Conservation (phyloP, 75 land plant genomes). For the Sequoia sempervirens region DNA sequence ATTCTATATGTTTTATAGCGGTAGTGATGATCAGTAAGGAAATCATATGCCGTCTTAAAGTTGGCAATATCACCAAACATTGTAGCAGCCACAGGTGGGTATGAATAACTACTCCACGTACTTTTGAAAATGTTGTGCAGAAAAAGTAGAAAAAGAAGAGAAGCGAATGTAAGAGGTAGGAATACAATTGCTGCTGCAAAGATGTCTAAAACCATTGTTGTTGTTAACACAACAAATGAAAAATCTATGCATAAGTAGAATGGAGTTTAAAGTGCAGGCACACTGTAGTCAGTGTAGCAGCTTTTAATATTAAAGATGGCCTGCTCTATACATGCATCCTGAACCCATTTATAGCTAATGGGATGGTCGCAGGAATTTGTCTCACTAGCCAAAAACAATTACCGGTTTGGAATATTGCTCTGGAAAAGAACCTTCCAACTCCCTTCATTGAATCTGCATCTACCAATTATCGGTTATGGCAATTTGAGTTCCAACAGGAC, state of each 20-base stretch:
- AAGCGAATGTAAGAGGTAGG: not conserved
- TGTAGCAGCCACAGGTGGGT: not conserved
- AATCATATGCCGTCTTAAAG: not conserved
- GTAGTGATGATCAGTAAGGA: not conserved
- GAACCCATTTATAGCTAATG: no score
- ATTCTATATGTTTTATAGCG: slow-evolving; percentile 7
- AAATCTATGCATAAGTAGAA: not conserved
- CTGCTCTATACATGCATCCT: no score
- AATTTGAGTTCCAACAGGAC: no score
- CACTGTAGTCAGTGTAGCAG: no score
- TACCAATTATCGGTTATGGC: no score
- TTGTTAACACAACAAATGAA: not conserved
- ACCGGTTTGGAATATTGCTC: no score
- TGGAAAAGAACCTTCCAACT: no score
- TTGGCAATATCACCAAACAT: not conserved
- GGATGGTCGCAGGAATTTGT: no score
- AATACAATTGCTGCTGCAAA: not conserved
- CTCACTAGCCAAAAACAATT: no score
- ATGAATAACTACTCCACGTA: not conserved
- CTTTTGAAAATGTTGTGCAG: not conserved
- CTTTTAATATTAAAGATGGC: no score
- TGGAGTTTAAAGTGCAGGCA: no score
- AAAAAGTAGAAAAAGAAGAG: not conserved
- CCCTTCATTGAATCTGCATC: no score
- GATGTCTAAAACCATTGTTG: not conserved